Conservation (phyloP, 331 rosid genomes). For the Cydonia oblonga region DNA sequence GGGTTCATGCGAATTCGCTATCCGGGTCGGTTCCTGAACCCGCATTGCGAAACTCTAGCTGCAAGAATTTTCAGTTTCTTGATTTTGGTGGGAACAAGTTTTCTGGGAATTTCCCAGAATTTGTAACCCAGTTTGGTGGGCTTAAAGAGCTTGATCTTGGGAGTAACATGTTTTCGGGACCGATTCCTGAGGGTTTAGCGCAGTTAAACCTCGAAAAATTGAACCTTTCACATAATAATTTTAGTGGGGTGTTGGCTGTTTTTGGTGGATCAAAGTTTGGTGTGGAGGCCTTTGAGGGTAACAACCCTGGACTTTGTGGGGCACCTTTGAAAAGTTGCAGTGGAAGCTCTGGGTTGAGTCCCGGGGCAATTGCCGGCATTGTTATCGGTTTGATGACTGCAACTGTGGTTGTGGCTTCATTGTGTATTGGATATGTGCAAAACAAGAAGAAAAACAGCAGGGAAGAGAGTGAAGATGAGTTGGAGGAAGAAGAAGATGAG, state of each 20-base stretch:
- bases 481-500: conserved; percentile 57
- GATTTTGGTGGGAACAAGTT: conserved; percentile 69
- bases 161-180: conserved; percentile 47
- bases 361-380: conserved; percentile 93
- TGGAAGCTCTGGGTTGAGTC: conserved; percentile 47
- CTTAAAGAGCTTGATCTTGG: conserved; percentile 71
- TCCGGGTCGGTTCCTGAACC: conserved; percentile 65
- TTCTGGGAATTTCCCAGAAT: conserved; percentile 72
- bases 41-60: conserved; percentile 71
- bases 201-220: conserved; percentile 59
- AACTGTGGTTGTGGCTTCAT: conserved; percentile 76
- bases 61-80: conserved; percentile 46
- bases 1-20: conserved; percentile 45
- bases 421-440: conserved; percentile 78
- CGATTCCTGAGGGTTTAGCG: conserved; percentile 42
- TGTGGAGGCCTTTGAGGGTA: conserved; percentile 67
- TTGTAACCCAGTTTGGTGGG: conserved; percentile 46
- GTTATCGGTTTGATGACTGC: conserved; percentile 87
- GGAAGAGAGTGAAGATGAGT: conserved; percentile 70
- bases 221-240: conserved; percentile 80
- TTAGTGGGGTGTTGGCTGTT: conserved; percentile 69
- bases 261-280: conserved; percentile 61
- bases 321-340: conserved; percentile 64
- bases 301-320: conserved; percentile 75
- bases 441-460: conserved; percentile 67